Percentiles rank a stretch among this genome's conserved stretches.
phyloP scores from a whole-genome alignment of 192 early-diverging fungal genomes.

The Entrophospora sp. region DNA sequence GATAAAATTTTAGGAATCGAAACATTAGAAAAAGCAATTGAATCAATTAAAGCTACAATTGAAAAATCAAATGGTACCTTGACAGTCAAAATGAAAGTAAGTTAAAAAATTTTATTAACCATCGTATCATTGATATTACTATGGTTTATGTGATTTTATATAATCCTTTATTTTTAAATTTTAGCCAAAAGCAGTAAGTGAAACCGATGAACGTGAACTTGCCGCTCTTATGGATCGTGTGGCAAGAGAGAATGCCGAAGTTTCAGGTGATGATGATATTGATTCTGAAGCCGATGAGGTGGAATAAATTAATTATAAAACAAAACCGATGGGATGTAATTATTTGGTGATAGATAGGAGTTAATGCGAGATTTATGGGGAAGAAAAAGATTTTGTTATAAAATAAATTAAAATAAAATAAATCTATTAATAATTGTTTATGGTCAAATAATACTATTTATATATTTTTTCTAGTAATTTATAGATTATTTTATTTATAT shows the following conservation, averaged over 20 bases:
- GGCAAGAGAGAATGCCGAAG: conserved; percentile 87
- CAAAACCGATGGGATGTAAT: too few relatives aligned
- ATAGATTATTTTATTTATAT: too few relatives aligned
- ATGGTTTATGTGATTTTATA: neutral
- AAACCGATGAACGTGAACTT: conserved; percentile 91
- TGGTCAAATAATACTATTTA: too few relatives aligned
- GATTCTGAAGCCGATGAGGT: conserved; percentile 48
- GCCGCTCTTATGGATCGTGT: conserved; percentile 78
- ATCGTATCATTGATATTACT: too few relatives aligned
- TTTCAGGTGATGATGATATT: conserved; percentile 86
- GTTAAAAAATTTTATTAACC: conserved; percentile 6
- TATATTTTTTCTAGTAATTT: too few relatives aligned
- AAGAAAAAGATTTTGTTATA: too few relatives aligned
- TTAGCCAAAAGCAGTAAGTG: conserved; percentile 80
- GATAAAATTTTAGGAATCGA: conserved; percentile 82
- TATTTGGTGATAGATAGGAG: too few relatives aligned
- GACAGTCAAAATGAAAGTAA: conserved; percentile 76
- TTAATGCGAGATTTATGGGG: too few relatives aligned
- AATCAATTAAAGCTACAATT: conserved; percentile 70
- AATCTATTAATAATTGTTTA: too few relatives aligned
- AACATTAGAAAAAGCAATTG: conserved; percentile 82
- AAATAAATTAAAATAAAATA: too few relatives aligned
- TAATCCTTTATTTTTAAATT: neutral
- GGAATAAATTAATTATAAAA: conserved; percentile 12
- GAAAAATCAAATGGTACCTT: conserved; percentile 63